phyloP scores from a whole-genome alignment of 1,284 basidiomycete species.

The Phlebopus sp. region DNA sequence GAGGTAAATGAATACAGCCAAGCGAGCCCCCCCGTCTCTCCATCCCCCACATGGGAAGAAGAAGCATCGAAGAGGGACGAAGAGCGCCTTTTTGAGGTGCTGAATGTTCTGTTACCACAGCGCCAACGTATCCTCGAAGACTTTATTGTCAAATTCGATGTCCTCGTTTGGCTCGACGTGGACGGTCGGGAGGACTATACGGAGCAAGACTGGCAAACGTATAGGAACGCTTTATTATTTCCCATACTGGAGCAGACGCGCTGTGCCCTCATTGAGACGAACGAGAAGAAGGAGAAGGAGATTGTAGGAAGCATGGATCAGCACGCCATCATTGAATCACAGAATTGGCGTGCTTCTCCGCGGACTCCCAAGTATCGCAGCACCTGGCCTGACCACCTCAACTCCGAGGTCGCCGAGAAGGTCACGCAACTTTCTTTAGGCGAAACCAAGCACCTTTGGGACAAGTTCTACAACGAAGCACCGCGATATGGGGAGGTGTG shows the following conservation, averaged over 20 bases:
- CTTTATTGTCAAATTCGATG: slow-evolving; percentile 9
- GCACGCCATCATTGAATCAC: background rate
- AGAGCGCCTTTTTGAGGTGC: background rate
- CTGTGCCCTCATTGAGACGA: background rate
- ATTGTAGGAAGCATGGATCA: background rate
- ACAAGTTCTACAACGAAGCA: background rate
- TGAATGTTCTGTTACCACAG: background rate
- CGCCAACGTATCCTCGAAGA: background rate
- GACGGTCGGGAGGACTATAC: background rate
- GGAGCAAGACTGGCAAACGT: slow-evolving; percentile 1
- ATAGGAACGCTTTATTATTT: slow-evolving; percentile 1
- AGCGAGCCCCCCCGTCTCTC: background rate
- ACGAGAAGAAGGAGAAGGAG: background rate
- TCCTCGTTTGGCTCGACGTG: slow-evolving; percentile 9
- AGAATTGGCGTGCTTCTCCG: background rate
- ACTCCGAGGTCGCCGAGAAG: background rate
- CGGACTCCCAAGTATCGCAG: background rate
- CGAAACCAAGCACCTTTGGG: background rate
- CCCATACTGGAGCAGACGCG: slow-evolving; percentile 1
- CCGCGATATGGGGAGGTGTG: background rate
- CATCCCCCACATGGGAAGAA: background rate
- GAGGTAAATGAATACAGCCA: background rate
- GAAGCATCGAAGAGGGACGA: background rate
- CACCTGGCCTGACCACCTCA: too few relatives aligned
- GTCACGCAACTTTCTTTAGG: background rate